Percentiles rank a stretch among this genome's conserved stretches.
phyloP scores from a whole-genome alignment of 305 asterid species.

The Solanum hybrid region DNA sequence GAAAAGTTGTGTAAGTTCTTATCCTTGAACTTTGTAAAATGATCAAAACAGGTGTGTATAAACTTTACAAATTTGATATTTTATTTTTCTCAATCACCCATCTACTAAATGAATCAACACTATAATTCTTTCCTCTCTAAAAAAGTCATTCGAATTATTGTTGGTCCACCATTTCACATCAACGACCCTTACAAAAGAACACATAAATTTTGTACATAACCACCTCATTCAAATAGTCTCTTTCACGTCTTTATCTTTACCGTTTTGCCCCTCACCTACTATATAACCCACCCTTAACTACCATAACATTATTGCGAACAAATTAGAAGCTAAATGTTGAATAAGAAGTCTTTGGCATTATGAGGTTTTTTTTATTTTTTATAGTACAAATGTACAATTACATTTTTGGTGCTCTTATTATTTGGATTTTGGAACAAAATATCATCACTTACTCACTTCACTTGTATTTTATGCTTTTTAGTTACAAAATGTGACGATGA shows the following conservation, averaged over 20 bases:
- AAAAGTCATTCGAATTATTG: too few species aligned
- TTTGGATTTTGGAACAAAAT: neutral
- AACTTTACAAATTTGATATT: too few species aligned
- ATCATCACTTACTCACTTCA: neutral
- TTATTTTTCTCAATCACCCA: too few species aligned
- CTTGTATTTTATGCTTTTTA: neutral
- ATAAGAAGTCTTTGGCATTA: neutral
- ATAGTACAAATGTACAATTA: neutral
- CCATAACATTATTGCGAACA: neutral
- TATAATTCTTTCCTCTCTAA: too few species aligned
- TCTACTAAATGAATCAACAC: too few species aligned
- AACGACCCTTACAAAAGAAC: too few species aligned
- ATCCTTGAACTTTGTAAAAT: neutral
- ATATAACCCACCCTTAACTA: neutral
- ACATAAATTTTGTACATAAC: too few species aligned
- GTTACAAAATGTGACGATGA: neutral
- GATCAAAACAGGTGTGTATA: neutral
- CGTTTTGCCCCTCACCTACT: neutral
- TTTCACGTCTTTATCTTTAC: neutral
- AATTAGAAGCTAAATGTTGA: neutral
- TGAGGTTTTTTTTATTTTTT: too few species aligned
- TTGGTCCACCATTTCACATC: too few species aligned
- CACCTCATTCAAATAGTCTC: neutral
- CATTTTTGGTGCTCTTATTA: neutral
- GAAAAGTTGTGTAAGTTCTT: neutral